Evolutionary conservation across 2,329 filamentous ascomycete genomes (phyloP).

Genomic region (Epichloe festucae): DNA sequence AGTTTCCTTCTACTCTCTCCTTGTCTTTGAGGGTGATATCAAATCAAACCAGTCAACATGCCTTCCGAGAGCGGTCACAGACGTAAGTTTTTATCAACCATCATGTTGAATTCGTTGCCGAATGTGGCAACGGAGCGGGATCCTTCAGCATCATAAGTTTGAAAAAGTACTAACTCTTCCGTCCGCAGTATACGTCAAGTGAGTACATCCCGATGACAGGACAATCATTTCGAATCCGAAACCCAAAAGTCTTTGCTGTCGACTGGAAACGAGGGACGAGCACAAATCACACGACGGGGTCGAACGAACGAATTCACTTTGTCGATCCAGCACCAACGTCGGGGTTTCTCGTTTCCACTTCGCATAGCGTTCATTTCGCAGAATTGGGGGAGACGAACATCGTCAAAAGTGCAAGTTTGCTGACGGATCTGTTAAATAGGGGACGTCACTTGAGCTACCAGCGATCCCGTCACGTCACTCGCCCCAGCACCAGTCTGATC

Average conservation of each 20-base stretch:
- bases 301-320: neutral
- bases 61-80: slow-evolving; percentile 79
- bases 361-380: neutral
- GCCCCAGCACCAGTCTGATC: slow-evolving; percentile 84
- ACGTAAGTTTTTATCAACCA: slow-evolving; percentile 47
- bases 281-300: neutral
- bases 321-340: neutral
- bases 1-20: slow-evolving; percentile 25
- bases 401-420: neutral
- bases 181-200: slow-evolving; percentile 72
- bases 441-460: slow-evolving; percentile 98
- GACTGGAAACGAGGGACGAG: neutral
- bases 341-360: neutral
- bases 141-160: slow-evolving; percentile 21
- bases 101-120: neutral
- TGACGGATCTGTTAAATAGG: slow-evolving; percentile 33
- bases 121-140: neutral
- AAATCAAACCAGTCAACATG: slow-evolving; percentile 54
- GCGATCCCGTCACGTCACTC: slow-evolving; percentile 84
- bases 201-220: slow-evolving; percentile 33
- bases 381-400: neutral
- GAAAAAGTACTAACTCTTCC: neutral
- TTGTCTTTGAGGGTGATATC: slow-evolving; percentile 31
- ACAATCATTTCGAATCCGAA: neutral
- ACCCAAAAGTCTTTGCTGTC: neutral